Conservation (phyloP, 129 eudicot species). For the Smallanthus sonchifolius region DNA sequence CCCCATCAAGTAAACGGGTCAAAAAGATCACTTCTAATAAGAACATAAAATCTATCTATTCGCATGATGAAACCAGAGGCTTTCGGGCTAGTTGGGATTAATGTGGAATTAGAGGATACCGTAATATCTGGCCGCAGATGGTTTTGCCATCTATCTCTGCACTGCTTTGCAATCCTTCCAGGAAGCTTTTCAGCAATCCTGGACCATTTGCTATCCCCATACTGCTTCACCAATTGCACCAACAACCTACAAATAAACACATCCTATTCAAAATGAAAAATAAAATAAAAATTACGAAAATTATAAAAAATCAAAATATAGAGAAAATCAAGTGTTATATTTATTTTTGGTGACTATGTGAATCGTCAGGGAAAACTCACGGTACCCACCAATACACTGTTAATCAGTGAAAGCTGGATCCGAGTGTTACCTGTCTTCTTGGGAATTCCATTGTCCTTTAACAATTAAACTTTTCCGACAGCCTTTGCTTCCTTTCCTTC, state of each 20-base stretch:
- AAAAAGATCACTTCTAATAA: background rate
- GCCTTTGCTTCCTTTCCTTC: conserved; percentile 13
- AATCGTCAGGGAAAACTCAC: background rate
- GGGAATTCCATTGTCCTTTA: conserved; percentile 61
- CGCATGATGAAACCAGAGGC: background rate
- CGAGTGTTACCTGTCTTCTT: conserved; percentile 47
- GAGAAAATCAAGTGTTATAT: background rate
- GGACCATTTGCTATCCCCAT: conserved; percentile 63
- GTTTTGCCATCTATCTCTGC: conserved; percentile 82
- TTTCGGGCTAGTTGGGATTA: background rate
- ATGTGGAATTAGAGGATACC: conserved; percentile 30
- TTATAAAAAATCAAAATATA: background rate
- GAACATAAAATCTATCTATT: background rate
- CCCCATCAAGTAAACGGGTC: background rate
- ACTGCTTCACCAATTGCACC: conserved; percentile 42
- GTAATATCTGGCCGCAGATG: conserved; percentile 67
- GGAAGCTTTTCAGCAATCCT: conserved; percentile 52
- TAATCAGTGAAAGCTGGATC: background rate
- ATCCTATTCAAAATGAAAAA: background rate
- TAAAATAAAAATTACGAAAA: background rate
- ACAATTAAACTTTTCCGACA: conserved; percentile 18
- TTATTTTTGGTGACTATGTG: too few species aligned
- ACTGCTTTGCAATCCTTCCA: conserved; percentile 77
- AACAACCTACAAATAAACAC: conserved; percentile 33
- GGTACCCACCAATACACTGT: background rate